Base-by-base conservation (phyloP, 1,284 basidiomycete genomes). In the Cryptococcus depauperatus region DNA sequence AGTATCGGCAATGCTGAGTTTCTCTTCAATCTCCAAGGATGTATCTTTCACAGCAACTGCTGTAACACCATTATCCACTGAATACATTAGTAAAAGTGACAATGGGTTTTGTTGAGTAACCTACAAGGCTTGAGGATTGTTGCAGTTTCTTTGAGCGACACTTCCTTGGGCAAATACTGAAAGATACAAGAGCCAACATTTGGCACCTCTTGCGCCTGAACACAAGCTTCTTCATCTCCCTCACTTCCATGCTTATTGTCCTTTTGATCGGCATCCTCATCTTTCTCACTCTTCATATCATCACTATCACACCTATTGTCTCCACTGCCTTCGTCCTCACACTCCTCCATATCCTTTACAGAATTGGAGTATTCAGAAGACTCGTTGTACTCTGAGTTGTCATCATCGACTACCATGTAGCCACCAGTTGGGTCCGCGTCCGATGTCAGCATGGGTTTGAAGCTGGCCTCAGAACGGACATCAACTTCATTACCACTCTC, bases 171-270 rank as follows among this genome's bases (percentile, higher is more conserved):
- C 29, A n/a, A n/a, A n/a, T 30, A 9, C 29, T 30, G 10, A 9
- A n/a, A 30, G 29, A 30, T n/a, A n/a, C n/a, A 30, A 5, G 32
- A 33, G 32, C 32, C 32, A 10, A 18, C 6, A 18, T 18, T 4
- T n/a, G 32, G 19, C n/a, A 4, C n/a, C 16, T 37, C 43, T 11
- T 52, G 46, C 21, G 34, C 39, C n/a, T 27, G n/a, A n/a, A n/a
- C n/a, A n/a, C n/a, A n/a, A n/a, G n/a, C 38, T 22, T 34, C 27
- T 4, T 33, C 44, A 13, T 39, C 41, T 11, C 29, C 40, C 14
- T 23, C 32, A 14, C 23, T 21, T 14, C 34, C 35, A 13, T 37
- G 42, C 21, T 44, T 35, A 11, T 27, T 41, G 14, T 34, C 32
- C 22, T 18, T 30, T 4, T 45, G 6, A 33, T 13, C 32, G 19